Conservation (phyloP, 129 eudicot species). For the Lonicera japonica region DNA sequence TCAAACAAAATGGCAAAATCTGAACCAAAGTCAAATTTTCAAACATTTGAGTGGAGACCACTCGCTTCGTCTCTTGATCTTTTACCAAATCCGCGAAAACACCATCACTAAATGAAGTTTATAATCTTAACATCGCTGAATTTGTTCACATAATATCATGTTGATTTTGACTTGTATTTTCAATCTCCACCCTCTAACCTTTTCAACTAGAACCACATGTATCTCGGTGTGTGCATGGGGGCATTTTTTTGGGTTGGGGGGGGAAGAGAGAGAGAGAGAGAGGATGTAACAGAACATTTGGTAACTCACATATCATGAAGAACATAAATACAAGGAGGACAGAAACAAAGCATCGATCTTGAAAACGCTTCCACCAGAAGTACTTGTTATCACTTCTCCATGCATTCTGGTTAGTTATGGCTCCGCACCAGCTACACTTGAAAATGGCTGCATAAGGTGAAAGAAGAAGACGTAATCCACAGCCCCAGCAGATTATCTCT, state of each 20-base stretch:
- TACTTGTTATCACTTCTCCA: conserved; percentile 42
- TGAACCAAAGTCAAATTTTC: too few relatives aligned
- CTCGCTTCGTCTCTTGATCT: not conserved
- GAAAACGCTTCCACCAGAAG: conserved; percentile 69
- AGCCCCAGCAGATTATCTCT: conserved; percentile 92
- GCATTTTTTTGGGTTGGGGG: too few relatives aligned
- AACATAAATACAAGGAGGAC: conserved; percentile 65
- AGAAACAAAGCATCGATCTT: conserved; percentile 72
- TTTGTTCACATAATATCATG: too few relatives aligned
- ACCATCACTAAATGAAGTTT: not conserved
- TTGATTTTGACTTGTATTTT: too few relatives aligned
- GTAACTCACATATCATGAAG: conserved; percentile 60
- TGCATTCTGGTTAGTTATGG: conserved; percentile 69
- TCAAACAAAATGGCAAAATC: too few relatives aligned
- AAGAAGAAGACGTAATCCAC: conserved; percentile 77
- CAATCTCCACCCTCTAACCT: too few relatives aligned
- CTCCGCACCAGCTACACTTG: conserved; percentile 98
- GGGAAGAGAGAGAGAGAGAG: not conserved
- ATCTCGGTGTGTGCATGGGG: too few relatives aligned
- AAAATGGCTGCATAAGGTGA: conserved; percentile 72
- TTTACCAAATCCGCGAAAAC: not conserved
- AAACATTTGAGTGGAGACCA: too few relatives aligned
- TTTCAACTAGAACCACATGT: too few relatives aligned
- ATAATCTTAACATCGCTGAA: not conserved
- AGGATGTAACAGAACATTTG: not conserved